A percentile compares a stretch with the other conserved stretches of the same genome.
Conservation (phyloP, 768 basidiomycete genomes). For the Lepiota subincarnata region DNA sequence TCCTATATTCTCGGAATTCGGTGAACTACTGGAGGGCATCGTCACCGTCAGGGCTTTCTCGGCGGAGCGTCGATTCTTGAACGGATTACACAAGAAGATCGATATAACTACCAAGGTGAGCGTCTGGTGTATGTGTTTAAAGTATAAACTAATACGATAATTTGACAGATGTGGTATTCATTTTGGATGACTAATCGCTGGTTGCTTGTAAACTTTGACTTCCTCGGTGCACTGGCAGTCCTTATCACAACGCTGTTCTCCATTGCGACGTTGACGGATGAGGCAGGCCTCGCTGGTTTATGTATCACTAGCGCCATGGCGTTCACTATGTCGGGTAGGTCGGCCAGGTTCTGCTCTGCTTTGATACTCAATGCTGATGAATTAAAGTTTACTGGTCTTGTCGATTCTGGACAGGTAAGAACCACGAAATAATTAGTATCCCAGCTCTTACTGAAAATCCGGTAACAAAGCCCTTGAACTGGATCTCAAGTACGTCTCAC, state of each 20-base stretch:
- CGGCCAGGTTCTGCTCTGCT: neutral
- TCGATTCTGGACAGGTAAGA: slow-evolving; percentile 43
- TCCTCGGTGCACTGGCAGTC: slow-evolving; percentile 68
- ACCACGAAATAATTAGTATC: neutral
- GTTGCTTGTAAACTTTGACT: slow-evolving; percentile 81
- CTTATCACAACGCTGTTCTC: slow-evolving; percentile 75
- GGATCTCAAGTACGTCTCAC: slow-evolving; percentile 60
- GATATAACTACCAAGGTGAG: slow-evolving; percentile 72
- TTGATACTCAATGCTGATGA: neutral
- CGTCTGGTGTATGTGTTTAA: neutral
- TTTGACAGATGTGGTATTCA: slow-evolving; percentile 68
- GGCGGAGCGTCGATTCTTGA: slow-evolving; percentile 73
- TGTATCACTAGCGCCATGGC: slow-evolving; percentile 72
- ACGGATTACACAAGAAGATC: slow-evolving; percentile 67
- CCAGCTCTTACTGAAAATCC: slow-evolving; percentile 12
- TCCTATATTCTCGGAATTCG: slow-evolving; percentile 81
- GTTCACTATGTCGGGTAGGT: slow-evolving; percentile 39
- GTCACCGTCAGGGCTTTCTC: slow-evolving; percentile 93
- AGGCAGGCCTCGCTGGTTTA: slow-evolving; percentile 61
- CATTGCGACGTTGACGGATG: slow-evolving; percentile 50
- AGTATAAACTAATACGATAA: neutral
- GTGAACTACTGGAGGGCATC: slow-evolving; percentile 81
- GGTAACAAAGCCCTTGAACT: slow-evolving; percentile 59
- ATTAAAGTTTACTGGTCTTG: slow-evolving; percentile 46
- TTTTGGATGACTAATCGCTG: slow-evolving; percentile 92